Base-by-base conservation (phyloP, 2,329 filamentous ascomycete genomes). In the Akanthomyces lecanii region DNA sequence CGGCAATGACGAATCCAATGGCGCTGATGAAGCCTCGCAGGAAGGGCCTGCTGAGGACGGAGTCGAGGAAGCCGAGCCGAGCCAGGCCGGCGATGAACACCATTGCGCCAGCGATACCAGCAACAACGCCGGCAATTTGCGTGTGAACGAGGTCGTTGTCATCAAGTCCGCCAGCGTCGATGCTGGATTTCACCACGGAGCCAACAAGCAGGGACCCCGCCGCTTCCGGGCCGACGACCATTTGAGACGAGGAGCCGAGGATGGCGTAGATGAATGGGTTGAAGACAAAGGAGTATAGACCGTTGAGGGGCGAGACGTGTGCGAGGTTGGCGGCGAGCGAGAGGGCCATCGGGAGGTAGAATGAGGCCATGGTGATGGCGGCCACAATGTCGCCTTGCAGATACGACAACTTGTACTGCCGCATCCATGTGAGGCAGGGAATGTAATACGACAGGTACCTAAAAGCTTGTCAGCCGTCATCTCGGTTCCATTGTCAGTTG, bases 321-420 rank as follows among this genome's bases (percentile, higher is more conserved):
- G 90, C 92, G 48, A 99, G 86, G 72, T 98, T 98, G 47, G 91
- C 87, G 62, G 95, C 92, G 67, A 96, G 89, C 0, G 95, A 98
- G 16, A 99, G 84, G 0, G 92, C 90, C 93, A 99, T 97, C 58
- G 95, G 95, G 44, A 99, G 89, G 75, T 99, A 99, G 78, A 99
- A 95, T 30, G 93, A 97, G n/a, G 94, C 91, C 79, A 99, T 89
- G n/a, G 95, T 98, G 66, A 98, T 75, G 55, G 94, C 93, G 10
- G 94, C 89, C 16, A 96, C 81, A 21, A 98, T 78, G 75, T 99
- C 95, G 54, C 95, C 95, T 69, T 89, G 86, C 54, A 98, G 76
- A 75, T 91, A 97, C 4, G 86, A 84, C 83, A 86, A 88, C 69
- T 85, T 86, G 76, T 99, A 99, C 76, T 97, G 91, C 59, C 81